phyloP scores from a whole-genome alignment of 2,329 filamentous ascomycete species.

The Stachybotrys chartarum region DNA sequence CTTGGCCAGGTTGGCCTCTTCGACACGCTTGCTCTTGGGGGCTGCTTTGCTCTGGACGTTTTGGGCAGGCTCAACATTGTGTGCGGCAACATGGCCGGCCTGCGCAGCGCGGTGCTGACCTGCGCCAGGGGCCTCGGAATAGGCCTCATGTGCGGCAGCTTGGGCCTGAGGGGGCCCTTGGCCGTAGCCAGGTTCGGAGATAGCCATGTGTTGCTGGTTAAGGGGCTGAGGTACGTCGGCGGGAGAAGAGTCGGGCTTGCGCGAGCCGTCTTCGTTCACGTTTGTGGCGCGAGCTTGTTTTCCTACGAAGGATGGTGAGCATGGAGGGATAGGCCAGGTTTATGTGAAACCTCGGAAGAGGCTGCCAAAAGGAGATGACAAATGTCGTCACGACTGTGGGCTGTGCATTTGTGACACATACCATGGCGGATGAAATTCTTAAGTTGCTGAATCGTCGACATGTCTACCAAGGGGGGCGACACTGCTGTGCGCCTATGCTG shows the following conservation, averaged over 20 bases:
- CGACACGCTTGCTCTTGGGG: constrained; percentile 28
- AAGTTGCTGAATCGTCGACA: constrained; percentile 82
- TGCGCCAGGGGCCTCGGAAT: constrained; percentile 53
- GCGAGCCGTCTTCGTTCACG: constrained; percentile 39
- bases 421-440: constrained; percentile 98
- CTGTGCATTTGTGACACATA: constrained; percentile 23
- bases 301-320: constrained; percentile 35
- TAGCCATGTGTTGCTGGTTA: constrained; percentile 43
- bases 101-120: constrained; percentile 62
- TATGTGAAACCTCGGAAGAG: not conserved
- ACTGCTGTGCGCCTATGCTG: constrained; percentile 11
- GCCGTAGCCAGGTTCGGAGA: constrained; percentile 35
- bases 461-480: constrained; percentile 20
- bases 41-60: constrained; percentile 27
- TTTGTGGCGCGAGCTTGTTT: constrained; percentile 77
- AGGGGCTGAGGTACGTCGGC: constrained; percentile 47
- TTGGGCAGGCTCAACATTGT: constrained; percentile 56
- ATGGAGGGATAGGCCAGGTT: not conserved
- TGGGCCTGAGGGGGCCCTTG: constrained; percentile 32
- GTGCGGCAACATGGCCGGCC: constrained; percentile 57
- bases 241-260: constrained; percentile 44
- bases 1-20: constrained; percentile 69
- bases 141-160: constrained; percentile 40
- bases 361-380: not conserved
- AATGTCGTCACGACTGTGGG: constrained; percentile 3